Base-by-base conservation (phyloP, 2,329 filamentous ascomycete species). In the Stachybotrys echinatus region DNA sequence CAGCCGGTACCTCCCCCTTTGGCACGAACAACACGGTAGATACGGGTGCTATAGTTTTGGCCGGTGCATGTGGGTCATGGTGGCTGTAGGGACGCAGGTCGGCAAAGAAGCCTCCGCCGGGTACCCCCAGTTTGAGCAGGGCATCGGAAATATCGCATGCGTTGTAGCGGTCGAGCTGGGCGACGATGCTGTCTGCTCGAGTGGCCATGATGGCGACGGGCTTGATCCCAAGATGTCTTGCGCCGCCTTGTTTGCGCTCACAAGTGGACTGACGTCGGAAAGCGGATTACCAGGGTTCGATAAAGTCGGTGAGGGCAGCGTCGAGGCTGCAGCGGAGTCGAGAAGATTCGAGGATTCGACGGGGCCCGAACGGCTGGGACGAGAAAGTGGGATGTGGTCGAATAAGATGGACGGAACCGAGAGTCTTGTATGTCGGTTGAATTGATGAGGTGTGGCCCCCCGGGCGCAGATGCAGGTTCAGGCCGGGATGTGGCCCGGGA, bases 81-180 rank as follows among this genome's bases (percentile, higher is more conserved):
- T 59, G 57, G 58, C 61, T 60, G 53, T 69, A 64, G 23, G 66
- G 64, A 42, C 64, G 61, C 39, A 77, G 61, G 62, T 89, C 85
- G 37, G 82, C 72, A 37, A 91, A 68, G 61, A 83, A 84, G 48
- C 88, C 87, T 22, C 83, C 85, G 44, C 79, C 76, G 12, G 83
- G 75, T 8, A 85, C 77, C 52, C 85, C 78, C 45, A 91, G 74
- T 60, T 85, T 88, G 49, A 89, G 74, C 2, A 91, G 76, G 6
- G 85, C 86, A 64, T 91, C 87, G 12, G 87, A 88, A 52, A 89
- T 73, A 74, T 88, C 75, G 63, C 75, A 78, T 37, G 75, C 72
- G 18, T 67, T 68, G 58, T 75, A 76, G 37, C 64, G 57, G 50
- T 56, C 58, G 21, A 73, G 67, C 49, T 57, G 53, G 48, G 60